These are phyloP conservation scores for Mycena vitilis DNA, from an alignment of 768 basidiomycete genomes.

Conservation along the genomic window DNA sequence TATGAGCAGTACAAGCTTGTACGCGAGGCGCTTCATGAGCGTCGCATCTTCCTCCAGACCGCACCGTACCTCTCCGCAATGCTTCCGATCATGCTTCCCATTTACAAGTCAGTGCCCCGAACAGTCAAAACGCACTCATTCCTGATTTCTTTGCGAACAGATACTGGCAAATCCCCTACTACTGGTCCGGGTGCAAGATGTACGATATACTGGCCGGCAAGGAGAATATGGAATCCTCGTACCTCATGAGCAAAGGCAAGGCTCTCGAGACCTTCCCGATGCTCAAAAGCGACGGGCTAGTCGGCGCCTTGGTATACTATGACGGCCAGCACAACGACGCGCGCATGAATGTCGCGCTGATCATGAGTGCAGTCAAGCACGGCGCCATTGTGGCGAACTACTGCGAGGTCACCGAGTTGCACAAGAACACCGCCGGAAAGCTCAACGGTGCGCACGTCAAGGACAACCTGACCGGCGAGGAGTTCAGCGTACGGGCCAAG, in stretches of 20 bases:
- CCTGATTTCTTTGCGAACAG: slow-evolving; percentile 48
- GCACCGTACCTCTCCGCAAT: slow-evolving; percentile 93
- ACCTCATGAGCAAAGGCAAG: slow-evolving; percentile 94
- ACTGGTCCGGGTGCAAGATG: slow-evolving; percentile 94
- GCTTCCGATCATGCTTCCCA: slow-evolving; percentile 97
- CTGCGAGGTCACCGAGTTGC: slow-evolving; percentile 82
- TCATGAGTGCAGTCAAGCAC: slow-evolving; percentile 94
- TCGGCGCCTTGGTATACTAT: slow-evolving; percentile 96
- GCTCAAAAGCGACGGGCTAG: slow-evolving; percentile 92
- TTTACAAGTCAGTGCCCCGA: slow-evolving; percentile 79
- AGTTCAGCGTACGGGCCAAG: slow-evolving; percentile 86
- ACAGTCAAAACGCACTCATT: slow-evolving; percentile 1
- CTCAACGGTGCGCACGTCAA: slow-evolving; percentile 80
- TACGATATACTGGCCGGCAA: slow-evolving; percentile 96
- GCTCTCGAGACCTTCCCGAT: slow-evolving; percentile 96
- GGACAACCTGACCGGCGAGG: slow-evolving; percentile 86
- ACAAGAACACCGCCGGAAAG: slow-evolving; percentile 74
- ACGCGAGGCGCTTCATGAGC: slow-evolving; percentile 92
- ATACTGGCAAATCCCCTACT: slow-evolving; percentile 98
- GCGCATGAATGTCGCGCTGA: slow-evolving; percentile 95
- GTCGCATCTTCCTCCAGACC: slow-evolving; percentile 92
- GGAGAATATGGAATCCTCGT: slow-evolving; percentile 96
- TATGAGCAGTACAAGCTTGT: slow-evolving; percentile 98
- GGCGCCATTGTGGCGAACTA: slow-evolving; percentile 93
- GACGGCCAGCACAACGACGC: slow-evolving; percentile 99